Conservation (phyloP, 2,329 filamentous ascomycete genomes). For the Cytospora schulzeri region DNA sequence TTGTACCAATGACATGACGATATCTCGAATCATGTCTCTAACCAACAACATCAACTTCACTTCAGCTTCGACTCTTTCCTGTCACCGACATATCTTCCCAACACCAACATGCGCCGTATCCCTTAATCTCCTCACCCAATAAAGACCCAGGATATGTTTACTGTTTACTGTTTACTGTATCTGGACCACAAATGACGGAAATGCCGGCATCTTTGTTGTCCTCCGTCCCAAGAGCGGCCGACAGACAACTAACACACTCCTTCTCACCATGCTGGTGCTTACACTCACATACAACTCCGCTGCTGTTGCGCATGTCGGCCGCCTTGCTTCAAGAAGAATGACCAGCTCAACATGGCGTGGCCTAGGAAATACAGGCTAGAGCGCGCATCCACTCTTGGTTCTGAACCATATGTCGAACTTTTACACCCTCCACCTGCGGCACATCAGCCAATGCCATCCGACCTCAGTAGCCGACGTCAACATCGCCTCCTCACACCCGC, state of each 20-base stretch:
- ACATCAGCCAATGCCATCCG: slow-evolving; percentile 1
- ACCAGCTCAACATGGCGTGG: slow-evolving; percentile 7
- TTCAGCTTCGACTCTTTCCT: slow-evolving; percentile 5
- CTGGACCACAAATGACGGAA: not conserved
- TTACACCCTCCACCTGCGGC: not conserved
- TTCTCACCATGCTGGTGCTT: not conserved
- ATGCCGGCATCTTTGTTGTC: slow-evolving; percentile 1
- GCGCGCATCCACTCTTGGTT: not conserved
- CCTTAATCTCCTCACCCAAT: not conserved
- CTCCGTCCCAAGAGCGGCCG: slow-evolving; percentile 7
- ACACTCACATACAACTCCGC: not conserved
- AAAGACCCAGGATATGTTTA: no score
- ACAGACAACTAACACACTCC: not conserved
- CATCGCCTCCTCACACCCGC: not conserved
- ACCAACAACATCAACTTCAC: slow-evolving; percentile 6
- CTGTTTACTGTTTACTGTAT: no score
- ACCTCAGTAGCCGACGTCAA: slow-evolving; percentile 2
- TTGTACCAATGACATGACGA: no score
- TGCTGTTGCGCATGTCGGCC: slow-evolving; percentile 2
- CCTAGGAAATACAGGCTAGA: not conserved
- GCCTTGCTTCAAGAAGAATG: not conserved
- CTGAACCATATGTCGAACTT: not conserved
- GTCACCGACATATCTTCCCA: slow-evolving; percentile 6
- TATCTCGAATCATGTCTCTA: no score
- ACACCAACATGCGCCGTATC: not conserved